These are phyloP conservation scores for Globisporangium emineosum DNA, from an alignment of 352 stramenopile genomes.

Conservation along the genomic window DNA sequence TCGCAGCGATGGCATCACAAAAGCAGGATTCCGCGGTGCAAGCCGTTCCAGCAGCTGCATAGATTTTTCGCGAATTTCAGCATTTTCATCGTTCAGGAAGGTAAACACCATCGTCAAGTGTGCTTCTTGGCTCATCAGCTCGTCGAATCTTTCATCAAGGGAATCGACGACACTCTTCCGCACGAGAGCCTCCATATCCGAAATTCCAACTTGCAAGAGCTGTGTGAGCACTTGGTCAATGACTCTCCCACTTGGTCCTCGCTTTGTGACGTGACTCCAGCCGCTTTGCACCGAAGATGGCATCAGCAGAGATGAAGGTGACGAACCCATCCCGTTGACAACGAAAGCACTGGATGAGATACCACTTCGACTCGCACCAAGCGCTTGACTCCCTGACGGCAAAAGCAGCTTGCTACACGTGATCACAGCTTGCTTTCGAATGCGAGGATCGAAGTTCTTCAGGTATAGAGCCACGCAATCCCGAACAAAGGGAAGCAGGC, in stretches of 20 bases:
- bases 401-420: slow-evolving; percentile 79
- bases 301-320: slow-evolving; percentile 2
- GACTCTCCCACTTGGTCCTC: slow-evolving; percentile 82
- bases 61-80: slow-evolving; percentile 85
- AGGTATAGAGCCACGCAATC: slow-evolving; percentile 94
- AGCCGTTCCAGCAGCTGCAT: slow-evolving; percentile 94
- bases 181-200: slow-evolving; percentile 90
- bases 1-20: slow-evolving; percentile 93
- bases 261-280: slow-evolving; percentile 70
- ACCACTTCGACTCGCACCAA: slow-evolving; percentile 17
- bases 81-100: slow-evolving; percentile 92
- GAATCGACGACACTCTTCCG: slow-evolving; percentile 92
- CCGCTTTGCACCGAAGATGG: slow-evolving; percentile 18
- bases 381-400: slow-evolving; percentile 30
- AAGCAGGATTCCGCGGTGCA: slow-evolving; percentile 92
- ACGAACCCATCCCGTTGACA: slow-evolving; percentile 3
- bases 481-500: slow-evolving; percentile 93
- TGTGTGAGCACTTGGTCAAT: slow-evolving; percentile 93
- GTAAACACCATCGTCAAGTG: slow-evolving; percentile 94
- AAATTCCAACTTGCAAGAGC: slow-evolving; percentile 91
- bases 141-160: slow-evolving; percentile 92
- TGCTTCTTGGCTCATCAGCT: slow-evolving; percentile 90
- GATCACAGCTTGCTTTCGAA: slow-evolving; percentile 89
- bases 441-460: slow-evolving; percentile 82
- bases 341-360: slow-evolving; percentile 18